These are phyloP conservation scores for Calonectria leucothoes DNA, from an alignment of 2,329 filamentous ascomycete genomes.

Conservation along the genomic window DNA sequence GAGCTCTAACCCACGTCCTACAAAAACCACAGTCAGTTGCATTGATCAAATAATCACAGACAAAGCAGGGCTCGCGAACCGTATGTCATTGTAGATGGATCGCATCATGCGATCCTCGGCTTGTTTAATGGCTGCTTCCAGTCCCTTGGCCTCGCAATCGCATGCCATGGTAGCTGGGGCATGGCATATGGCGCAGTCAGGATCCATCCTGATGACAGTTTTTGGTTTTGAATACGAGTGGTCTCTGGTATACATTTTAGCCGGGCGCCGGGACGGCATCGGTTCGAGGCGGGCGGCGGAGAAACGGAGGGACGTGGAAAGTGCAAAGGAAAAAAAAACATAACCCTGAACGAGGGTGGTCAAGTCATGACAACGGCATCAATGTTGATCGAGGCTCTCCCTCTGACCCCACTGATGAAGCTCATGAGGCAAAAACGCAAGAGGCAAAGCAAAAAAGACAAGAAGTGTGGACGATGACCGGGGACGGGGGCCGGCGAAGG, in stretches of 20 bases:
- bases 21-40: constrained; percentile 26
- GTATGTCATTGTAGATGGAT: constrained; percentile 70
- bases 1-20: constrained; percentile 73
- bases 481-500: constrained; percentile 31
- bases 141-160: constrained; percentile 74
- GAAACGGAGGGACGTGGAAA: constrained; percentile 20
- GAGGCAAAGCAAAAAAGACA: constrained; percentile 30
- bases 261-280: constrained; percentile 38
- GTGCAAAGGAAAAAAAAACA: constrained; percentile 28
- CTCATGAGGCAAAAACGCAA: constrained; percentile 42
- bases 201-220: constrained; percentile 72
- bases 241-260: constrained; percentile 66
- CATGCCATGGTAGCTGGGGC: constrained; percentile 69
- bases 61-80: constrained; percentile 56
- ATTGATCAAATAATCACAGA: not conserved
- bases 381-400: constrained; percentile 37
- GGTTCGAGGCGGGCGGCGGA: constrained; percentile 23
- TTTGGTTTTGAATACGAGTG: constrained; percentile 60
- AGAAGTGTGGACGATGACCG: constrained; percentile 31
- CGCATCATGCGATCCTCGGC: constrained; percentile 74
- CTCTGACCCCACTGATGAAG: constrained; percentile 42
- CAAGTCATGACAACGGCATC: constrained; percentile 40
- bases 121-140: constrained; percentile 72
- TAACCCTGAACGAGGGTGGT: constrained; percentile 32
- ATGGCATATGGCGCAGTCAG: constrained; percentile 75